Conservation (phyloP, 2,329 filamentous ascomycete genomes). For the Ramularia endophylla region DNA sequence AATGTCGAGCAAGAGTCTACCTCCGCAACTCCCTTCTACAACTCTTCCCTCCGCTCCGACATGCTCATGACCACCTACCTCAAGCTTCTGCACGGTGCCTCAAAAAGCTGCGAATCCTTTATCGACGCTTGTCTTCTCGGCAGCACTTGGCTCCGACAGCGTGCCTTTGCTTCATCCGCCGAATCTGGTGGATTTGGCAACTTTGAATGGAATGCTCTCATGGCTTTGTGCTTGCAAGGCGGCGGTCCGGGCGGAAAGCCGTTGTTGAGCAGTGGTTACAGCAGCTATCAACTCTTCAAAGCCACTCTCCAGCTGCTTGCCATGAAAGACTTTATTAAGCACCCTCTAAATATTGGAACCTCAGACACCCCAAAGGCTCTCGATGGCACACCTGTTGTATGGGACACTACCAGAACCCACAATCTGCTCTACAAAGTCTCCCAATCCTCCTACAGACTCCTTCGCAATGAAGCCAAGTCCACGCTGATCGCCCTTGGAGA, state of each 20-base stretch:
- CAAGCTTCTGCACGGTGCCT: slow-evolving; percentile 64
- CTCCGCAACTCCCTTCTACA: slow-evolving; percentile 74
- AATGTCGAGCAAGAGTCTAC: slow-evolving; percentile 38
- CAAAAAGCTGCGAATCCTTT: slow-evolving; percentile 66
- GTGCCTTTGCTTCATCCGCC: slow-evolving; percentile 68
- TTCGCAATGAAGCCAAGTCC: slow-evolving; percentile 68
- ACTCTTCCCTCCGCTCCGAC: slow-evolving; percentile 76
- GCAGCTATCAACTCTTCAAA: slow-evolving; percentile 91
- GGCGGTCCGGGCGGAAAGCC: slow-evolving; percentile 66
- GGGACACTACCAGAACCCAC: slow-evolving; percentile 65
- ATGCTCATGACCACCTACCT: slow-evolving; percentile 67
- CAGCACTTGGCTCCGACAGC: slow-evolving; percentile 80
- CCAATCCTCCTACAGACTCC: slow-evolving; percentile 67
- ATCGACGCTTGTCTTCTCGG: slow-evolving; percentile 81
- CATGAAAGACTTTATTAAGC: slow-evolving; percentile 61
- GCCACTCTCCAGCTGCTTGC: slow-evolving; percentile 83
- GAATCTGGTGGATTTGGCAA: slow-evolving; percentile 79
- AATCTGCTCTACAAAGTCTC: slow-evolving; percentile 92
- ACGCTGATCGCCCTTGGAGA: slow-evolving; percentile 73
- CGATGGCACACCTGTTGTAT: slow-evolving; percentile 61
- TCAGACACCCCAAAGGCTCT: slow-evolving; percentile 29
- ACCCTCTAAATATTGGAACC: slow-evolving; percentile 48
- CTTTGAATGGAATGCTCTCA: slow-evolving; percentile 81
- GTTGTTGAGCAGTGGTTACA: slow-evolving; percentile 72
- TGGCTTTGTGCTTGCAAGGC: slow-evolving; percentile 74